These are phyloP conservation scores for Lotmaria passim DNA, from an alignment of 208 protist genomes.

Conservation along the genomic window DNA sequence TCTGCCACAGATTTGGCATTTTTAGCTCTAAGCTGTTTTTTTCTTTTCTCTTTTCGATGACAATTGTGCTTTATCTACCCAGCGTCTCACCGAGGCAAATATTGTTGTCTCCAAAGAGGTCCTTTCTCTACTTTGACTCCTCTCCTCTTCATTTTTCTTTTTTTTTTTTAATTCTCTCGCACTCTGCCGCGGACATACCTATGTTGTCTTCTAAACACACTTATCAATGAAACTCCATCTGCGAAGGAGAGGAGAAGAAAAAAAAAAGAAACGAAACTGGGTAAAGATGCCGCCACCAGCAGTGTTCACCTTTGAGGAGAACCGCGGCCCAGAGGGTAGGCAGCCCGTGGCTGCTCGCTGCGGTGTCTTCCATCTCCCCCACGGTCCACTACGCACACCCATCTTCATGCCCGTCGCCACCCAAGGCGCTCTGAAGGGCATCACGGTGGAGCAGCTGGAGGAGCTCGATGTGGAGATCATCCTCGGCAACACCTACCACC, in stretches of 20 bases:
- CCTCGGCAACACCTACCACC: constrained; percentile 99
- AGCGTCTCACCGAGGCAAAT: too few relatives aligned
- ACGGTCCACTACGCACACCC: constrained; percentile 90
- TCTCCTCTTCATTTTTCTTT: too few relatives aligned
- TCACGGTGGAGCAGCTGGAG: constrained; percentile 94
- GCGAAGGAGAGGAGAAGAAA: constrained; percentile 6
- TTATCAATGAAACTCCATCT: not conserved
- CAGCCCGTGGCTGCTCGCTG: constrained; percentile 68
- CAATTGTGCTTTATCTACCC: too few relatives aligned
- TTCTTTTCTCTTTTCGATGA: too few relatives aligned
- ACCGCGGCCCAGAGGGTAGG: constrained; percentile 47
- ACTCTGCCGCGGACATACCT: too few relatives aligned
- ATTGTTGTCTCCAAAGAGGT: too few relatives aligned
- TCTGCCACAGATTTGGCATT: too few relatives aligned
- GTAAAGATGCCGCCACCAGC: constrained; percentile 17
- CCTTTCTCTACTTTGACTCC: too few relatives aligned
- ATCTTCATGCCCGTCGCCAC: constrained; percentile 99
- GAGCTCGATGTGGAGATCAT: constrained; percentile 96
- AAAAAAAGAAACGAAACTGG: not conserved
- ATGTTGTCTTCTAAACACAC: too few relatives aligned
- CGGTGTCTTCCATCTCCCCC: constrained; percentile 91
- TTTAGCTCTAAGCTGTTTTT: too few relatives aligned
- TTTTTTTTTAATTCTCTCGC: too few relatives aligned
- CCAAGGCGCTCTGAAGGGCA: constrained; percentile 97
- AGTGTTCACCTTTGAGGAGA: constrained; percentile 78